Percentiles rank a stretch among this genome's conserved stretches.
Conservation (phyloP, 108 stramenopile genomes). For the Skeletonema potamos region DNA sequence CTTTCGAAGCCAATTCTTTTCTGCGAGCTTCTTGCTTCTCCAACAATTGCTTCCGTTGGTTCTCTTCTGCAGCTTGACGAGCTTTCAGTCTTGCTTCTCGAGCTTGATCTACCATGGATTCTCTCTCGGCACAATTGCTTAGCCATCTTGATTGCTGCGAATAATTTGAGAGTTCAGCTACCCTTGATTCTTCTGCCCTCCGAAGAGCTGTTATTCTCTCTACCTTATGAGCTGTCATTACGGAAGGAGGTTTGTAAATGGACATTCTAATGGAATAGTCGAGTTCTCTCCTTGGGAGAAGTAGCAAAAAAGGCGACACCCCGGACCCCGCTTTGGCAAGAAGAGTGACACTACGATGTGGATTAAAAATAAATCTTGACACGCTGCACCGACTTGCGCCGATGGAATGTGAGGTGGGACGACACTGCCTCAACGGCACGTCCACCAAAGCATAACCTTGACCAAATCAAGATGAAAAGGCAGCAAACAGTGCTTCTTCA, state of each 20-base stretch:
- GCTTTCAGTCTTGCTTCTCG: conserved; percentile 43
- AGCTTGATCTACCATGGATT: conserved; percentile 43
- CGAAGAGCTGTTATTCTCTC: conserved; percentile 41
- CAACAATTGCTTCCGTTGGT: conserved; percentile 28
- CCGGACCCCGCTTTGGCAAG: no score
- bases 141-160: conserved; percentile 45
- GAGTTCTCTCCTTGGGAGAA: no score
- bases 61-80: conserved; percentile 46
- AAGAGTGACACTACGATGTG: no score
- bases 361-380: neutral
- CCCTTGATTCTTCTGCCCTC: conserved; percentile 42
- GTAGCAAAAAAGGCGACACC: no score
- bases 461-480: no score
- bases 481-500: no score
- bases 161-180: conserved; percentile 48
- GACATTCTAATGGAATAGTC: no score
- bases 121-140: conserved; percentile 54
- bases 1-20: conserved; percentile 49
- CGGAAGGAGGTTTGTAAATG: conserved; percentile 18
- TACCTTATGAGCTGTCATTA: conserved; percentile 52
- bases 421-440: no score
- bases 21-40: conserved; percentile 37
- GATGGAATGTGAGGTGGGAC: no score
- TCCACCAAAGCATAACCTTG: no score
- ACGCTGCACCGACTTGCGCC: no score